These are phyloP conservation scores for Veloboletus limbatus DNA, from an alignment of 1,284 basidiomycete genomes.

Conservation along the genomic window DNA sequence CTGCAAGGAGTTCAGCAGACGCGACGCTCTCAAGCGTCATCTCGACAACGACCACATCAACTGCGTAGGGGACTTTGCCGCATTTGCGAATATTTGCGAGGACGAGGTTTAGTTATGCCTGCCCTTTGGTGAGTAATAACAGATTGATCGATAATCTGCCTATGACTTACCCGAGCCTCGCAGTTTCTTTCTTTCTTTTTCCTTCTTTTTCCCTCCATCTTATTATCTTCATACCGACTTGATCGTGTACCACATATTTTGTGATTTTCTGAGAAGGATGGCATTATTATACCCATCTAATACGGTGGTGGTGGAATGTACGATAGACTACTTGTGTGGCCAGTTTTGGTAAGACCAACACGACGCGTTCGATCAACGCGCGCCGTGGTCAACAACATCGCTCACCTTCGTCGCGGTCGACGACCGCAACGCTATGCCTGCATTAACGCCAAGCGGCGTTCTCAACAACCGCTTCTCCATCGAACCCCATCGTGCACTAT, in stretches of 20 bases:
- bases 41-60: slow-evolving; percentile 41
- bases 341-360: slow-evolving; percentile 18
- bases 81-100: slow-evolving; percentile 26
- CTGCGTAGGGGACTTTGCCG: slow-evolving; percentile 39
- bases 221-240: slow-evolving; percentile 7
- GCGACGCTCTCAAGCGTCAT: slow-evolving; percentile 57
- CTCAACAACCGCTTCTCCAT: slow-evolving; percentile 3
- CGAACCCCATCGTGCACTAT: slow-evolving; percentile 15
- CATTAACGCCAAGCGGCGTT: slow-evolving; percentile 1
- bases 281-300: slow-evolving; percentile 16
- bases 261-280: slow-evolving; percentile 1
- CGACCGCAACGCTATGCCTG: slow-evolving; percentile 16
- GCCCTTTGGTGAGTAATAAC: slow-evolving; percentile 9
- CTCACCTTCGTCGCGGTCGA: too few relatives aligned
- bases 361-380: slow-evolving; percentile 24
- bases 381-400: slow-evolving; percentile 11
- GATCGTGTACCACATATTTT: slow-evolving; percentile 15
- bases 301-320: slow-evolving; percentile 14
- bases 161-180: neutral
- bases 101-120: slow-evolving; percentile 21
- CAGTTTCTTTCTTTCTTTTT: slow-evolving; percentile 5
- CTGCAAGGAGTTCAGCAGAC: slow-evolving; percentile 47
- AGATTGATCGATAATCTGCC: slow-evolving; percentile 1
- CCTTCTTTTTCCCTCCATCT: too few relatives aligned
- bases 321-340: slow-evolving; percentile 2